Percentiles rank a stretch among this genome's conserved stretches.
These are phyloP conservation scores for Xylariales sp. DNA, from an alignment of 2,329 filamentous ascomycete species.

Conservation along the genomic window DNA sequence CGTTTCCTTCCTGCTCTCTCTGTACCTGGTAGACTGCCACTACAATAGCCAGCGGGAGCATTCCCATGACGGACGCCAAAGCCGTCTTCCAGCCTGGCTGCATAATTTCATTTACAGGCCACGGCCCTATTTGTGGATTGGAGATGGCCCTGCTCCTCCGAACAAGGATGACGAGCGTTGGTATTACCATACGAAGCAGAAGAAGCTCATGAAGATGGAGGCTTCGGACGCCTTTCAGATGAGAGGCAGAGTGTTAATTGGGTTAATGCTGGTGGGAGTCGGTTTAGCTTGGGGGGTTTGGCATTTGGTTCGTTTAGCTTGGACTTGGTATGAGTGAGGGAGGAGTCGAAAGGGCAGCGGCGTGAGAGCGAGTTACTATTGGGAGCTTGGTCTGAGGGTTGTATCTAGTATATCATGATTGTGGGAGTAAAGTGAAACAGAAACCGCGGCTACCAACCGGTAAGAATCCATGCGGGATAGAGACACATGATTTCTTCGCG, in stretches of 20 bases:
- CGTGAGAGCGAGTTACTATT: too few species aligned
- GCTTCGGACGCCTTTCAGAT: conserved; percentile 60
- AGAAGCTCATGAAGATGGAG: conserved; percentile 58
- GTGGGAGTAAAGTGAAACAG: too few species aligned
- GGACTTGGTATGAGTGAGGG: not conserved
- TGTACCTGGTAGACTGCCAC: conserved; percentile 56
- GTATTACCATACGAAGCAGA: conserved; percentile 53
- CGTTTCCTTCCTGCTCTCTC: conserved; percentile 60
- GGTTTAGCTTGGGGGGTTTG: conserved; percentile 22
- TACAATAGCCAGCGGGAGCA: conserved; percentile 44
- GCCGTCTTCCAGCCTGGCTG: conserved; percentile 35
- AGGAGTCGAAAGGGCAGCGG: not conserved
- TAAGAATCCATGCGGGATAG: too few species aligned
- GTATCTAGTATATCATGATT: too few species aligned
- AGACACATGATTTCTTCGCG: too few species aligned
- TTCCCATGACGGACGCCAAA: not conserved
- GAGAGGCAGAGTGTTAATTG: conserved; percentile 47
- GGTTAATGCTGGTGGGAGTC: conserved; percentile 32
- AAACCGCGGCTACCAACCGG: too few species aligned
- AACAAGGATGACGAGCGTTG: conserved; percentile 25
- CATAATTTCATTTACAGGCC: conserved; percentile 36
- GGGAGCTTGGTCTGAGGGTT: too few species aligned
- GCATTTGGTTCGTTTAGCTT: conserved; percentile 11
- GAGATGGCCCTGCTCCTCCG: conserved; percentile 6
- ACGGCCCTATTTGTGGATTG: conserved; percentile 32